Evolutionary conservation across 495 filamentous ascomycete species (phyloP).

Genomic region (Articulospora tetracladia): DNA sequence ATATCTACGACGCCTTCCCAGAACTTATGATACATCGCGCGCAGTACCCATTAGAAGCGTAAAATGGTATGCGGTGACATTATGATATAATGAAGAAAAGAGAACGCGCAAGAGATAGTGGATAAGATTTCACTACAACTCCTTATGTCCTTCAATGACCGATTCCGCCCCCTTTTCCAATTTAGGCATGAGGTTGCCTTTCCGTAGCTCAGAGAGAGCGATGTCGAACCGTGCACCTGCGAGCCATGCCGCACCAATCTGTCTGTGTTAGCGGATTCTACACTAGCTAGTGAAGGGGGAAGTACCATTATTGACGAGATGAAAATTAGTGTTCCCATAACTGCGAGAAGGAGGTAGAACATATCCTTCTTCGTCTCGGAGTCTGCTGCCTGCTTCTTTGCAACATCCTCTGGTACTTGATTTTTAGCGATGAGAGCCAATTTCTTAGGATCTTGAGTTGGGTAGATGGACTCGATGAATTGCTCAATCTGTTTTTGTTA

Average conservation of each 20-base stretch:
- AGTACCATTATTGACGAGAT: conserved; percentile 66
- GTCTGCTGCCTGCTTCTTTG: conserved; percentile 34
- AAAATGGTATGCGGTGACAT: conserved; percentile 2
- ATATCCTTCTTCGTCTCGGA: conserved; percentile 52
- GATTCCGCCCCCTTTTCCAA: neutral
- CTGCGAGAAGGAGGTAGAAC: conserved; percentile 58
- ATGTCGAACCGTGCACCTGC: conserved; percentile 58
- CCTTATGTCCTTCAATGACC: conserved; percentile 19
- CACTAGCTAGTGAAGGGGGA: neutral
- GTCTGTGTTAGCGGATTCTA: neutral
- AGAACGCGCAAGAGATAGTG: neutral
- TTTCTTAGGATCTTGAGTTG: conserved; percentile 53
- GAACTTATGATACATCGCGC: conserved; percentile 9
- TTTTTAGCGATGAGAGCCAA: conserved; percentile 29
- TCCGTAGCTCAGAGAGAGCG: conserved; percentile 49
- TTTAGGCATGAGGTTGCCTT: conserved; percentile 38
- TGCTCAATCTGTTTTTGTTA: conserved; percentile 71
- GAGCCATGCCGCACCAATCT: conserved; percentile 35
- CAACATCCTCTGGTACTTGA: conserved; percentile 30
- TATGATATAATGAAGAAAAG: conserved; percentile 10
- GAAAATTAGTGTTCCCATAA: conserved; percentile 53
- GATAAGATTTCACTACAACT: conserved; percentile 21
- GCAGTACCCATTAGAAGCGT: neutral
- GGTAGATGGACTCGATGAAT: conserved; percentile 95
- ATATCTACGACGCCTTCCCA: neutral